phyloP scores from a whole-genome alignment of 2,329 filamentous ascomycete species.

The Colletotrichum australisinense region DNA sequence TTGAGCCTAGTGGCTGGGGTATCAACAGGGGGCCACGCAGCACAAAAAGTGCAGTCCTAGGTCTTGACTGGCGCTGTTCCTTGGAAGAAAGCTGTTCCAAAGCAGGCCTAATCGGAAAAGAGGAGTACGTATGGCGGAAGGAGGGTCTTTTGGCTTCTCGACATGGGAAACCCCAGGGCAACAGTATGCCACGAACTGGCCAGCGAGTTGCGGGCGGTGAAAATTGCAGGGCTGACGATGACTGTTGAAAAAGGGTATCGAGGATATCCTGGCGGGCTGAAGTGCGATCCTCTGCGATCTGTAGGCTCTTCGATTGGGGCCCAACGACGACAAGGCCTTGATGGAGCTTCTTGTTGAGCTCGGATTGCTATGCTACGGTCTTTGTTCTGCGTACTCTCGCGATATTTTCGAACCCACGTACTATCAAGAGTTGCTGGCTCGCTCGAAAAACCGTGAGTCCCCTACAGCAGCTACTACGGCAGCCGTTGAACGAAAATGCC shows the following conservation, averaged over 20 bases:
- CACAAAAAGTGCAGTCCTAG: not conserved
- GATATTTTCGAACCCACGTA: not conserved
- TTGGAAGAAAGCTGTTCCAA: conserved; percentile 9
- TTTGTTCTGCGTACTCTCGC: not conserved
- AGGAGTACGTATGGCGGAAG: not conserved
- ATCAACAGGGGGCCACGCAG: conserved; percentile 17
- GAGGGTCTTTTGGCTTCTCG: not conserved
- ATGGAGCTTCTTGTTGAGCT: not conserved
- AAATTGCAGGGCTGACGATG: conserved; percentile 21
- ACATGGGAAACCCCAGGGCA: conserved; percentile 16
- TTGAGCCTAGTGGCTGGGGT: conserved; percentile 7
- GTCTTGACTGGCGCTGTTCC: conserved; percentile 6
- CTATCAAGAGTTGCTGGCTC: not conserved
- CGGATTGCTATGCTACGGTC: too few relatives aligned
- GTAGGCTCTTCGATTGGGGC: not conserved
- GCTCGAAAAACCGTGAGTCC: not conserved
- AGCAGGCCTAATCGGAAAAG: not conserved
- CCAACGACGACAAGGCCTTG: conserved; percentile 12
- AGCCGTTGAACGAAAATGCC: conserved; percentile 14
- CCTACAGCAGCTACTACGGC: conserved; percentile 2
- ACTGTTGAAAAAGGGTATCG: not conserved
- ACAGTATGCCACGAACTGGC: conserved; percentile 1
- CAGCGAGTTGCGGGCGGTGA: conserved; percentile 13
- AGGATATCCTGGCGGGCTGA: conserved; percentile 11
- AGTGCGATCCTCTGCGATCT: not conserved